These are phyloP conservation scores for Cercis canadensis DNA, from an alignment of 306 rosid genomes.

Conservation along the genomic window DNA sequence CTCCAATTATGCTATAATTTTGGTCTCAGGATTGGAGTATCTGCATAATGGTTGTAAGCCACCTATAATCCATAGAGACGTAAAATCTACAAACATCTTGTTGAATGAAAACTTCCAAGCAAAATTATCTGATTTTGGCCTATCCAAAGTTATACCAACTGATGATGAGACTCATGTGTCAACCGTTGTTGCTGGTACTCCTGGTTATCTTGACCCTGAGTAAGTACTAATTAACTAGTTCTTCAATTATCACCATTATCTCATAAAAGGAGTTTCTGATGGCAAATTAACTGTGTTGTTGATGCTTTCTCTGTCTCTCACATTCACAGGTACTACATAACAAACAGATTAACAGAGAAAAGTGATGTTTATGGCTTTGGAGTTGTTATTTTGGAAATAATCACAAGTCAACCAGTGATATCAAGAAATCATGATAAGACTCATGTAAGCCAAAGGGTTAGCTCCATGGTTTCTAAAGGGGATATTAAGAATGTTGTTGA, in stretches of 20 bases:
- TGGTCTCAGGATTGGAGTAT: conserved; percentile 53
- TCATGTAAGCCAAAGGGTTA: conserved; percentile 16
- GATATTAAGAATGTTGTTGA: conserved; percentile 16
- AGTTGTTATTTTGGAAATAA: conserved; percentile 15
- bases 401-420: neutral
- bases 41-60: conserved; percentile 47
- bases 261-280: too few species aligned
- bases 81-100: conserved; percentile 56
- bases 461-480: conserved; percentile 1
- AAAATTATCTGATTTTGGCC: conserved; percentile 52
- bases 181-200: conserved; percentile 49
- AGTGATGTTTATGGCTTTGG: conserved; percentile 41
- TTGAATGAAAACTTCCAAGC: conserved; percentile 47
- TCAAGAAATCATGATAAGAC: neutral
- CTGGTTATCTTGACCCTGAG: conserved; percentile 52
- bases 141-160: conserved; percentile 39
- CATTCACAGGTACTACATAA: conserved; percentile 38
- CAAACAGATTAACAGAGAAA: conserved; percentile 45
- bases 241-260: too few species aligned
- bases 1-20: neutral
- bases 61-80: conserved; percentile 52
- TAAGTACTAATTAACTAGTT: too few species aligned
- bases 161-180: conserved; percentile 37
- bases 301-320: too few species aligned
- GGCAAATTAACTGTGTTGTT: too few species aligned